Evolutionary conservation across 108 stramenopile species (phyloP), one percentile per base, ranked within the genome.

Genomic region (Fragilaria crotonensis): DNA sequence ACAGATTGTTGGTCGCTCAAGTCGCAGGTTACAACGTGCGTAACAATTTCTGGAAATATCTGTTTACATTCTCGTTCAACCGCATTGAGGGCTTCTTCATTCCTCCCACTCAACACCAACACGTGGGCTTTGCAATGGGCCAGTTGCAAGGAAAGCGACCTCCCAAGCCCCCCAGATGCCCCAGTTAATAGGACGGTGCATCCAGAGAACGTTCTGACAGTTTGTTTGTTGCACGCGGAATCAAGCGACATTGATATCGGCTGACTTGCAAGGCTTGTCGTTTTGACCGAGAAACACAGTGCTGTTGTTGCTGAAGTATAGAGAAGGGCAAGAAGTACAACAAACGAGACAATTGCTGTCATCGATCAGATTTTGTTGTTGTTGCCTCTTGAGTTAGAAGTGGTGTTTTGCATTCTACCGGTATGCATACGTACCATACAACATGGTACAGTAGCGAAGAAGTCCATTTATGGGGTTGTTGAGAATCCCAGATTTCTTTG

Each of bases 141-240:
- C 21, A 90, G 53, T 47, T 78, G 62, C 49, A 62, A 26, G 5
- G 89, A 85, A 14, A 90, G 20, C 0, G 72, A 64, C 25, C 56
- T 57, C 3, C 89, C 89, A 18, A 90, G 57, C 4, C 89, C 89
- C 18, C 85, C 77, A 0, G 81, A 78, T 17, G 89, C 89, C 7
- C 89, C 89, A n/a, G 89, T 90, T 31, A 90, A 36, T n/a, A 90
- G 36, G 23, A 72, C 62, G 0, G 62, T 62, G 36, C 70, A 55
- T 14, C 63, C 67, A 18, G 4, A 25, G 33, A 59, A 75, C 14
- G 36, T 14, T 41, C 14, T 41, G 14, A 14, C 14, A 41, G 36
- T 14, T 14, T 11, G 14, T 41, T 41, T 7, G 14, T 41, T 41
- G 36, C 36, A 41, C 11, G 36, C 14, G 11, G 36, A 41, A 41